phyloP scores from a whole-genome alignment of 768 basidiomycete genomes.

The Sutorius australiensis region DNA sequence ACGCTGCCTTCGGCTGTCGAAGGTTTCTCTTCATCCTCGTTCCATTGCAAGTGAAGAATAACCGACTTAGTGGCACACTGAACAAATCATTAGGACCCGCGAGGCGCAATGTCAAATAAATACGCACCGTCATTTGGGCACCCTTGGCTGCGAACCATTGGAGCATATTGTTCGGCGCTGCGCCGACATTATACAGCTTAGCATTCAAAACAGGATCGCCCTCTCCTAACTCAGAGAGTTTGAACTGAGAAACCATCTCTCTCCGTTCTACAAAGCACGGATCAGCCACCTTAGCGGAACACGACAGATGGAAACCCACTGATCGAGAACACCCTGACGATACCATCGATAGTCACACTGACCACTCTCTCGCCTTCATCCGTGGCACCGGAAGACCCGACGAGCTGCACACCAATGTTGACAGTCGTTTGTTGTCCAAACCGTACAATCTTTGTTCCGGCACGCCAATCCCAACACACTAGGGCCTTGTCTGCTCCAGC shows the following conservation, averaged over 20 bases:
- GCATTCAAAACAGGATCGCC: conserved; percentile 62
- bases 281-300: conserved; percentile 2
- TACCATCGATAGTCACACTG: conserved; percentile 89
- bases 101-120: neutral
- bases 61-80: conserved; percentile 88
- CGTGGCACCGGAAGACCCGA: conserved; percentile 42
- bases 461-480: conserved; percentile 89
- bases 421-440: conserved; percentile 93
- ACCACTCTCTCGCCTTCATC: conserved; percentile 78
- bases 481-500: conserved; percentile 70
- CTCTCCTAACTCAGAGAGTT: conserved; percentile 70
- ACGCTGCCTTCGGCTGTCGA: conserved; percentile 12
- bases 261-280: conserved; percentile 42
- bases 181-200: conserved; percentile 72
- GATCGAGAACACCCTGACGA: conserved; percentile 88
- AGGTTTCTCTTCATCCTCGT: conserved; percentile 50
- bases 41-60: conserved; percentile 84
- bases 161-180: conserved; percentile 82
- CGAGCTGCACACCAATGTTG: conserved; percentile 85
- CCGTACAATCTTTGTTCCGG: conserved; percentile 82
- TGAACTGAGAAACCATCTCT: conserved; percentile 93
- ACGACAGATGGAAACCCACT: conserved; percentile 44
- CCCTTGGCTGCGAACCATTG: conserved; percentile 95
- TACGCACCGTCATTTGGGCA: conserved; percentile 79
- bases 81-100: neutral